Evolutionary conservation across 2,329 filamentous ascomycete genomes (phyloP), one percentile per base, ranked within the genome.

Genomic region (Sarocladium oryzae): DNA sequence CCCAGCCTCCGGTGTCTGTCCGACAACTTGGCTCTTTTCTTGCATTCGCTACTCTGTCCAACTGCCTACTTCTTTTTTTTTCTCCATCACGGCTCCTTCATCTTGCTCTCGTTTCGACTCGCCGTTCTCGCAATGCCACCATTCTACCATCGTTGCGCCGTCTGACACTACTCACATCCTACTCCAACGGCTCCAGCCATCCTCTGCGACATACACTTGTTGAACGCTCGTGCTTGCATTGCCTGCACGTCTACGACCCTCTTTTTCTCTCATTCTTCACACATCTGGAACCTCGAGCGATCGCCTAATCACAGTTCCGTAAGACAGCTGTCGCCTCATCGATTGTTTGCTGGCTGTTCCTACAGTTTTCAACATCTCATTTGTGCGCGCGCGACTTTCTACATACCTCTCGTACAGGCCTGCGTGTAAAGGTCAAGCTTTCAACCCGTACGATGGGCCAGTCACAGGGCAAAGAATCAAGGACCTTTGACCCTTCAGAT

Each of bases 381-480:
- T n/a, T 4, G 4, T 33, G 7, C 6, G 24, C 43, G 43, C 26
- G 28, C 43, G 43, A 48, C 43, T 48, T 48, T 20, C 26, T 16
- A 20, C 40, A 9, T 9, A 20, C 21, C 21, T 13, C 21, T 9
- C 23, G 15, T n/a, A 26, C n/a, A 11, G 26, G 7, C n/a, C 26
- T 23, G 18, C n/a, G 16, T 8, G 4, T 5, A 16, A 21, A 20
- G 13, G 13, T 3, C 15, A 30, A 23, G 5, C 9, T 4, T 16
- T 28, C 40, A 43, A 11, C 6, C 4, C 43, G 20, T 21, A 48
- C 43, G n/a, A 51, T 51, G 50, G 50, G 50, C 21, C 37, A 51
- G 16, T 51, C 50, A 9, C 36, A 45, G 16, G 38, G 24, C n/a
- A 51, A 51, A 16, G 50, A 51, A 23, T 48, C 43, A 11, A 48